phyloP scores from a whole-genome alignment of 441 rosid genomes.

The Eutrema salsugineum region DNA sequence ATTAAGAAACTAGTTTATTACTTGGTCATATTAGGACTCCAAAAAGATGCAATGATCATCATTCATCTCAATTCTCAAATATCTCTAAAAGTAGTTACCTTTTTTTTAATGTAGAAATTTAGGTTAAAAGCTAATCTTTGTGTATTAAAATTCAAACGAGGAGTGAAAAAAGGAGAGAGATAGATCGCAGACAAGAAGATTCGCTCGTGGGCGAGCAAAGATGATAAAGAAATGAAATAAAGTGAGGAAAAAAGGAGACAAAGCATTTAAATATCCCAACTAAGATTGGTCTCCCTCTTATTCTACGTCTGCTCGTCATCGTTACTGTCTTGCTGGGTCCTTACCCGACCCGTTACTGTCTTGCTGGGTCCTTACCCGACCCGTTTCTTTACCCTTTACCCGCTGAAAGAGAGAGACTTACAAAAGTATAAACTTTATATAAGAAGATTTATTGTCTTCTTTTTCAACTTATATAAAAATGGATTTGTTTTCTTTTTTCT shows the following conservation, averaged over 20 bases:
- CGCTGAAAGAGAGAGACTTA: neutral
- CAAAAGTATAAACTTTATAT: neutral
- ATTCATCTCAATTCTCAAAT: too few relatives aligned
- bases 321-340: conserved; percentile 29
- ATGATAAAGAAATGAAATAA: conserved; percentile 30
- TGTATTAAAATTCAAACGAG: neutral
- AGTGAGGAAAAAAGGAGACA: conserved; percentile 30
- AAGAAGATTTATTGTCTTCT: conserved; percentile 14
- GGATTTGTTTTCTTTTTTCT: neutral
- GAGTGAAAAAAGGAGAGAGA: conserved; percentile 17
- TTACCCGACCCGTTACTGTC: conserved; percentile 24
- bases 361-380: conserved; percentile 24
- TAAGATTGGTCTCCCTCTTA: conserved; percentile 31
- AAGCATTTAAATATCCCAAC: conserved; percentile 29
- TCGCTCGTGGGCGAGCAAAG: conserved; percentile 34
- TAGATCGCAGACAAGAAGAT: conserved; percentile 32
- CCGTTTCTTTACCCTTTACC: conserved; percentile 19
- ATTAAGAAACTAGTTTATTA: neutral
- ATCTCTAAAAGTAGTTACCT: neutral
- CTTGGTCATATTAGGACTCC: neutral
- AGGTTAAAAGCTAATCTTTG: conserved; percentile 23
- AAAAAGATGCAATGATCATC: neutral
- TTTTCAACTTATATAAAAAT: conserved; percentile 6
- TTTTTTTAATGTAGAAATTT: neutral
- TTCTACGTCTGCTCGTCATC: conserved; percentile 23